These are phyloP conservation scores for Cylindrodendrum hubeiense DNA, from an alignment of 2,329 filamentous ascomycete species.

Conservation along the genomic window DNA sequence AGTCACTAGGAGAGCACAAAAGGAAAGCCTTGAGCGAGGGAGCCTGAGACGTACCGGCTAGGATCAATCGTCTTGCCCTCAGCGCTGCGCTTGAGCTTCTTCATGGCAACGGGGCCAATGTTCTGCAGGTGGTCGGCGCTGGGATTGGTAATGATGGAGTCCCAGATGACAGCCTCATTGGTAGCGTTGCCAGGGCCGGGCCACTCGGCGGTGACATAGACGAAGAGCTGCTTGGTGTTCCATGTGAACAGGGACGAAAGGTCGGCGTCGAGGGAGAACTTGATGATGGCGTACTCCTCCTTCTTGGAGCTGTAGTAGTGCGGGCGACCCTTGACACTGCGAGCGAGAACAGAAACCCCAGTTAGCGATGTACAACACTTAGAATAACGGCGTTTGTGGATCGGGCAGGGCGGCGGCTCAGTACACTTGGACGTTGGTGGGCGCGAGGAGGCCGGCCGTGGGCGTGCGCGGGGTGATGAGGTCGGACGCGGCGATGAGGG, in stretches of 20 bases:
- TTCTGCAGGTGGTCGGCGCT: conserved; percentile 73
- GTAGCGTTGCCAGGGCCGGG: conserved; percentile 54
- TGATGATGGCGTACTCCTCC: conserved; percentile 95
- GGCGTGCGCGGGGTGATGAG: conserved; percentile 78
- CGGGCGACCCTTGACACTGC: conserved; percentile 87
- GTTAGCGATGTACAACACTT: conserved; percentile 17
- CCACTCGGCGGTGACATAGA: conserved; percentile 91
- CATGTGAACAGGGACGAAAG: conserved; percentile 94
- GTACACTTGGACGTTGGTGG: conserved; percentile 89
- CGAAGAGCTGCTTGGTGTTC: conserved; percentile 99
- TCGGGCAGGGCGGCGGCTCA: conserved; percentile 41
- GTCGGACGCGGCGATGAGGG: conserved; percentile 84
- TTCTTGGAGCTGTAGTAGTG: conserved; percentile 94
- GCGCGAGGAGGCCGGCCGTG: conserved; percentile 66
- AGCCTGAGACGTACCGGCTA: conserved; percentile 57
- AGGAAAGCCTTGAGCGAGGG: too few species aligned
- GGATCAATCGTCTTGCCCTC: conserved; percentile 72
- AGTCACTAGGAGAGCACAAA: neutral
- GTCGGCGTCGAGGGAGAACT: conserved; percentile 93
- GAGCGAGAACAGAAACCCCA: conserved; percentile 22
- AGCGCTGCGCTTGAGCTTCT: conserved; percentile 71
- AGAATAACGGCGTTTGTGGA: neutral
- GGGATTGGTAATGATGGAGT: conserved; percentile 87
- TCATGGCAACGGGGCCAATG: conserved; percentile 69
- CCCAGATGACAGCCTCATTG: conserved; percentile 93